Conservation (phyloP, 176 grass and related monocot genomes). For the barley (Hordeum vulgare) region DNA sequence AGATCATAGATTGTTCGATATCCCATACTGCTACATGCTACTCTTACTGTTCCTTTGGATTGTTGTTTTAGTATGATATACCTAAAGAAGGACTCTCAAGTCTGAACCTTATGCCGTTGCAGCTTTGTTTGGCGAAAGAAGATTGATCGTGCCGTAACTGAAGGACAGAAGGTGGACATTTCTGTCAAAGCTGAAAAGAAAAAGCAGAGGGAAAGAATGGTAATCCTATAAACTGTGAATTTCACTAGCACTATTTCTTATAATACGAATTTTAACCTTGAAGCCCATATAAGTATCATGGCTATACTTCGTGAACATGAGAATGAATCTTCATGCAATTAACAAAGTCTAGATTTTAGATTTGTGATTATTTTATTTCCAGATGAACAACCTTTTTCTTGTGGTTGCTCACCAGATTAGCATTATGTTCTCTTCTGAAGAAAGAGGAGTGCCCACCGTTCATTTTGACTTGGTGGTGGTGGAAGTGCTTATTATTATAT, state of each 20-base stretch:
- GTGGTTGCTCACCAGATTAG: background rate
- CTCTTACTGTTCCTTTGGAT: background rate
- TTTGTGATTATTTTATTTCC: background rate
- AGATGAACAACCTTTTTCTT: background rate
- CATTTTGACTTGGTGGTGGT: background rate
- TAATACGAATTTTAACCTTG: background rate
- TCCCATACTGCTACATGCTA: background rate
- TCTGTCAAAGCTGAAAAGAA: conserved; percentile 93
- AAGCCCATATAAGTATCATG: conserved; percentile 1
- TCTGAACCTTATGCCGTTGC: conserved; percentile 12
- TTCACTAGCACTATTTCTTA: background rate
- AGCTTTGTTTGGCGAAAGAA: conserved; percentile 99
- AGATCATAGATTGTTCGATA: background rate
- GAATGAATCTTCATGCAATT: background rate
- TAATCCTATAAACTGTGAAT: conserved; percentile 27
- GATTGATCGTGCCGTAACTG: conserved; percentile 80
- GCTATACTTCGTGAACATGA: background rate
- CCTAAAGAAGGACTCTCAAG: conserved; percentile 11
- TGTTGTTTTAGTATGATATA: background rate
- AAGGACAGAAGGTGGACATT: conserved; percentile 74
- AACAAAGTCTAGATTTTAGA: background rate
- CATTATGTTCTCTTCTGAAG: background rate
- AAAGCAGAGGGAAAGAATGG: conserved; percentile 87
- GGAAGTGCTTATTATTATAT: background rate
- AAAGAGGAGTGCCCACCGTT: background rate